phyloP scores from a whole-genome alignment of 2,329 filamentous ascomycete genomes.

The Colletotrichum lentis region DNA sequence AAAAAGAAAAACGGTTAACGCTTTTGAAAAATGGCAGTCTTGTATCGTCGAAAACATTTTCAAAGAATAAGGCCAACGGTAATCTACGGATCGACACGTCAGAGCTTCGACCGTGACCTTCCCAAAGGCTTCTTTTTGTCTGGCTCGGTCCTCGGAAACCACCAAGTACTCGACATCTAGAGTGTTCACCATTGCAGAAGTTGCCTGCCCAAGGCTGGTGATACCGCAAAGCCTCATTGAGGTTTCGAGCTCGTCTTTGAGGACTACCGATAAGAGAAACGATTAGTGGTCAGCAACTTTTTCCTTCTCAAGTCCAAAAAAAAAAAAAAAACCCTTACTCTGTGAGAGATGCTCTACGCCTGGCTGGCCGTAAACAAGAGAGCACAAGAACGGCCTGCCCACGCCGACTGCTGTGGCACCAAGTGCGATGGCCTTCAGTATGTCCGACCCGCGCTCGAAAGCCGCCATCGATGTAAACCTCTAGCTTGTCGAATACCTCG shows the following conservation, averaged over 20 bases:
- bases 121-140: slow-evolving; percentile 12
- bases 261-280: background rate
- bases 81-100: background rate
- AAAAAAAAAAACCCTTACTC: no score
- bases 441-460: slow-evolving; percentile 72
- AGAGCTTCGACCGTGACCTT: slow-evolving; percentile 9
- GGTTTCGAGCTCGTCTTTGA: slow-evolving; percentile 46
- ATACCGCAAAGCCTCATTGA: slow-evolving; percentile 45
- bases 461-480: slow-evolving; percentile 72
- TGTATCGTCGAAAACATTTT: no score
- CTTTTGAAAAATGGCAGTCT: no score
- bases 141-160: slow-evolving; percentile 15
- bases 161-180: slow-evolving; percentile 46
- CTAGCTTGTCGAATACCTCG: slow-evolving; percentile 39
- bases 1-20: no score
- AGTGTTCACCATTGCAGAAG: slow-evolving; percentile 45
- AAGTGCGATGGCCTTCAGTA: slow-evolving; percentile 74
- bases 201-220: slow-evolving; percentile 44
- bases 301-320: fast-evolving
- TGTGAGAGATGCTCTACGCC: slow-evolving; percentile 57
- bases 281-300: background rate
- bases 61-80: no score
- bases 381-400: slow-evolving; percentile 71
- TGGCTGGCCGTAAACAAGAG: slow-evolving; percentile 49
- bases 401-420: slow-evolving; percentile 72